These are phyloP conservation scores for Raphanus hybrid DNA, from an alignment of 441 rosid species.

Conservation along the genomic window DNA sequence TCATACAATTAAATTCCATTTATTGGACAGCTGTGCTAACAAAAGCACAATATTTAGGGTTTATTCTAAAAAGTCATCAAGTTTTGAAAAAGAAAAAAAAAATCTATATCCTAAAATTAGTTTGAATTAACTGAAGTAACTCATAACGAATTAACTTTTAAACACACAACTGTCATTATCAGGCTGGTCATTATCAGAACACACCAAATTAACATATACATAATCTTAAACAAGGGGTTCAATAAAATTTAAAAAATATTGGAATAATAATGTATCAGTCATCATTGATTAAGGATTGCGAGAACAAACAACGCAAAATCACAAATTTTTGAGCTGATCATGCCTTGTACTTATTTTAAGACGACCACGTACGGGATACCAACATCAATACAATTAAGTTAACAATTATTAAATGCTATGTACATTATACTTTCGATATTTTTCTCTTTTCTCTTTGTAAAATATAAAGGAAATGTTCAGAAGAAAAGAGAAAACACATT, in stretches of 20 bases:
- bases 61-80: too few species aligned
- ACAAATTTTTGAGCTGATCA: conserved; percentile 2
- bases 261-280: not conserved
- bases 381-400: not conserved
- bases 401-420: not conserved
- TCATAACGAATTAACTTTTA: not conserved
- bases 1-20: not conserved
- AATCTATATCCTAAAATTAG: not conserved
- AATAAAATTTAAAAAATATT: too few species aligned
- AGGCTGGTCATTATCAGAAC: not conserved
- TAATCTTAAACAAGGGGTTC: not conserved
- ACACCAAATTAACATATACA: not conserved
- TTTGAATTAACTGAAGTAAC: not conserved
- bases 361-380: not conserved
- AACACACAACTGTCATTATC: not conserved
- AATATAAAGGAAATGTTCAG: not conserved
- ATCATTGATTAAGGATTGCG: too few species aligned
- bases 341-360: not conserved
- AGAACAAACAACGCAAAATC: not conserved
- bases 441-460: not conserved
- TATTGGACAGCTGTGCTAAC: not conserved
- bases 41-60: not conserved
- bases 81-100: too few species aligned
- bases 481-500: too few species aligned
- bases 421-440: not conserved